phyloP scores from a whole-genome alignment of 1,284 basidiomycete genomes.

The Rhizoctonia solani region DNA sequence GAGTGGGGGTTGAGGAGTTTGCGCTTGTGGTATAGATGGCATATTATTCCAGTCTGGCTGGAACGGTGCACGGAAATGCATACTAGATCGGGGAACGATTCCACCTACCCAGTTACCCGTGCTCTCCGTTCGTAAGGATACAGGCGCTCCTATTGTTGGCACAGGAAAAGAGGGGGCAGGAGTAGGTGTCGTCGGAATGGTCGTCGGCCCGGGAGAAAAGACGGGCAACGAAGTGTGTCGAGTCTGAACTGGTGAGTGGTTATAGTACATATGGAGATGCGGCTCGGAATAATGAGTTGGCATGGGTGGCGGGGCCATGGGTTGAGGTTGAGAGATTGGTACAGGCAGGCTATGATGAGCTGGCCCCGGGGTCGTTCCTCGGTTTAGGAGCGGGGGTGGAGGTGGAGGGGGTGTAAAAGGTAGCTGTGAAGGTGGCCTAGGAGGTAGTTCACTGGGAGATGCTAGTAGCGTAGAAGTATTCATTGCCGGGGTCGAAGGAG shows the following conservation, averaged over 20 bases:
- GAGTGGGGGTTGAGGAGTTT: neutral
- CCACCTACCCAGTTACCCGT: constrained; percentile 15
- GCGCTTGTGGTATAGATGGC: constrained; percentile 21
- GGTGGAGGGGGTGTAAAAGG: neutral
- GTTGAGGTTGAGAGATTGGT: too few relatives aligned
- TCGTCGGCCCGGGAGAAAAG: neutral
- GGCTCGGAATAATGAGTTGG: too few relatives aligned
- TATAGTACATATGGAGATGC: too few relatives aligned
- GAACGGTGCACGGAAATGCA: neutral
- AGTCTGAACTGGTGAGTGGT: too few relatives aligned
- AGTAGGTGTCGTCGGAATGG: neutral
- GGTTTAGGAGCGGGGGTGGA: neutral
- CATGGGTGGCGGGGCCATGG: too few relatives aligned
- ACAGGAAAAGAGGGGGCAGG: constrained; percentile 11
- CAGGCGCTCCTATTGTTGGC: neutral
- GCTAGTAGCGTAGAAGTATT: neutral
- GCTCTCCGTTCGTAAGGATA: neutral
- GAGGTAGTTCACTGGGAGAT: neutral
- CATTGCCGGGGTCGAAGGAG: neutral
- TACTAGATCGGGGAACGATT: neutral
- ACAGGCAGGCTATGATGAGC: too few relatives aligned
- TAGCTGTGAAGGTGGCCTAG: neutral
- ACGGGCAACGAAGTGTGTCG: neutral
- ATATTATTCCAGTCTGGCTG: constrained; percentile 25
- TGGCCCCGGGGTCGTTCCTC: too few relatives aligned